A percentile compares a stretch with the other conserved stretches of the same genome.
Conservation (phyloP, 768 basidiomycete genomes). For the Bullera alba region DNA sequence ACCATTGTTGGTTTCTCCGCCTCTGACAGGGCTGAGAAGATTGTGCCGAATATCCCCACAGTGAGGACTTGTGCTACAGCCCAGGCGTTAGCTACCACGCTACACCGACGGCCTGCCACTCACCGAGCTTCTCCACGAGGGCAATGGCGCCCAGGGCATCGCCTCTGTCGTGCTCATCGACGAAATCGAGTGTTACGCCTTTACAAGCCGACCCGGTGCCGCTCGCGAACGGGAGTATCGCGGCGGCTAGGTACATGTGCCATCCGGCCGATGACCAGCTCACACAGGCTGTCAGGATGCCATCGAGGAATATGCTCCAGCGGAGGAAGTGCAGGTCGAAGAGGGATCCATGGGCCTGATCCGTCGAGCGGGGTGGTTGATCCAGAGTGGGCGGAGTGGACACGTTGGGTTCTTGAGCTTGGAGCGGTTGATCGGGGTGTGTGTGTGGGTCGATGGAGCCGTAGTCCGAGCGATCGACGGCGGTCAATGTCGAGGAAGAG, state of each 20-base stretch:
- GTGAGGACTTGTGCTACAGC: constrained; percentile 27
- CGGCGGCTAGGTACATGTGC: constrained; percentile 41
- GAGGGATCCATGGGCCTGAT: constrained; percentile 22
- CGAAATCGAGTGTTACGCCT: constrained; percentile 45
- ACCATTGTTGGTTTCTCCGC: constrained; percentile 23
- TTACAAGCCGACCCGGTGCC: constrained; percentile 43
- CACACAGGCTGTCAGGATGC: constrained; percentile 27
- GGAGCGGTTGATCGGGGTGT: constrained; percentile 11
- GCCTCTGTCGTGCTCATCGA: constrained; percentile 24
- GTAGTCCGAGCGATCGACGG: too few relatives aligned
- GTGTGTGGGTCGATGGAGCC: constrained; percentile 3
- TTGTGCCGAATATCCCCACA: constrained; percentile 20
- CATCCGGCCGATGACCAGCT: constrained; percentile 22
- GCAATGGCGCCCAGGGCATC: constrained; percentile 42
- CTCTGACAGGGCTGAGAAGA: constrained; percentile 30
- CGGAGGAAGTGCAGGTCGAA: constrained; percentile 44
- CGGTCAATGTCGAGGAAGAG: constrained; percentile 5
- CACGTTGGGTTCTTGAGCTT: constrained; percentile 22
- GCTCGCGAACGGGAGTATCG: constrained; percentile 39
- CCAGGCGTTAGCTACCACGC: background rate
- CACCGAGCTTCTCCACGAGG: constrained; percentile 37
- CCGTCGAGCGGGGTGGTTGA: constrained; percentile 15
- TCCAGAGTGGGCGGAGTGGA: constrained; percentile 10
- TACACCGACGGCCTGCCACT: constrained; percentile 2
- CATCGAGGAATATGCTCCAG: constrained; percentile 39